Conservation (phyloP, 1,139 yeast genomes). For the Diutina rugosa region DNA sequence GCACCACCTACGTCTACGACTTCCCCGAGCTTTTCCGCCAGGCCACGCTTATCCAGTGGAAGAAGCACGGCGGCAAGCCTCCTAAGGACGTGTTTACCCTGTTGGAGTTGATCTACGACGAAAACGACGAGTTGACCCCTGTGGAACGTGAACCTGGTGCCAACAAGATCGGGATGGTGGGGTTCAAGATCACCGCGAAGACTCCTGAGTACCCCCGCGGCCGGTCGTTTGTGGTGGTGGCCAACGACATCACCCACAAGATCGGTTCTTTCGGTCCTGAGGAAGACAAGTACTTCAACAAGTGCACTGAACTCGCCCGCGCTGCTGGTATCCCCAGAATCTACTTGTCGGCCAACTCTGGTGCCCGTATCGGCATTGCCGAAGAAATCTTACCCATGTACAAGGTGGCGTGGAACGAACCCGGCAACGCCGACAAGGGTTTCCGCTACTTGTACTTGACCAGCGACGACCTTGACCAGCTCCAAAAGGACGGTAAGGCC, state of each 20-base stretch:
- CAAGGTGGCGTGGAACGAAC: conserved; percentile 88
- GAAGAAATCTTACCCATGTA: conserved; percentile 85
- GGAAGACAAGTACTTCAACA: conserved; percentile 83
- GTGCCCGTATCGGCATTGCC: conserved; percentile 97
- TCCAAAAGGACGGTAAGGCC: conserved; percentile 47
- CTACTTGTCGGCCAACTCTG: conserved; percentile 93
- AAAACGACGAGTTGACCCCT: conserved; percentile 68
- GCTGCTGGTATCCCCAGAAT: conserved; percentile 87
- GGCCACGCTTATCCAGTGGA: conserved; percentile 81
- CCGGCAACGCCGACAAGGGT: conserved; percentile 65
- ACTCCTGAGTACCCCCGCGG: conserved; percentile 97
- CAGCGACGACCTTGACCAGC: conserved; percentile 47
- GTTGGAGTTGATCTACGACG: conserved; percentile 75
- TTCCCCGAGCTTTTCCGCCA: conserved; percentile 98
- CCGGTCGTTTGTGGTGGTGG: conserved; percentile 82
- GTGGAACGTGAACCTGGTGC: conserved; percentile 95
- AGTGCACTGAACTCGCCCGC: conserved; percentile 87
- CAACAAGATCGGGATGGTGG: conserved; percentile 94
- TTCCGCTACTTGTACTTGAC: conserved; percentile 79
- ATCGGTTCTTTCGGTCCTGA: conserved; percentile 99
- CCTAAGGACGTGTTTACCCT: conserved; percentile 73
- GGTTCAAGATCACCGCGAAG: conserved; percentile 79
- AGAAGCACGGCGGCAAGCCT: conserved; percentile 38
- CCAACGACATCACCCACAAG: conserved; percentile 93
- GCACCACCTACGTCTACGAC: conserved; percentile 94